Conservation (phyloP, 352 stramenopile species). For the Thalassiosira mediterranea region DNA sequence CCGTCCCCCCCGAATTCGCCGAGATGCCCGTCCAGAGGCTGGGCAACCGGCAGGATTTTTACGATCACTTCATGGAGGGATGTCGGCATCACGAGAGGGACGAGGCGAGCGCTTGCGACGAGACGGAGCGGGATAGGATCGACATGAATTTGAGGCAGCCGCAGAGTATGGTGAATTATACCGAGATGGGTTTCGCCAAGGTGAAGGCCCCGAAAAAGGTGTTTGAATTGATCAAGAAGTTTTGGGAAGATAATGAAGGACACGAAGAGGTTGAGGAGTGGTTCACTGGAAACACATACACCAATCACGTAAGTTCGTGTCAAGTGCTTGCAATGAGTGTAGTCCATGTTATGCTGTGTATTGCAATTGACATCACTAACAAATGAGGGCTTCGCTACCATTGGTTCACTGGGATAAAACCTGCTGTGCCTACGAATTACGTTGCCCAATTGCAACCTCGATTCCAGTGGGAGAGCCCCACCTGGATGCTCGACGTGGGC, state of each 20-base stretch:
- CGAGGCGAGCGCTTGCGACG: conserved; percentile 43
- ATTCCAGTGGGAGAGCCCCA: conserved; percentile 79
- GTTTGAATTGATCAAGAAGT: conserved; percentile 56
- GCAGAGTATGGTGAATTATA: conserved; percentile 72
- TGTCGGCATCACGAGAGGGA: conserved; percentile 40
- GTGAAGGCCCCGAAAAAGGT: conserved; percentile 61
- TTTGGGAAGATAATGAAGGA: conserved; percentile 67
- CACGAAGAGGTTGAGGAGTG: conserved; percentile 73
- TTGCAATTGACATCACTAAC: no score
- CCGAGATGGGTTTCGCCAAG: conserved; percentile 76
- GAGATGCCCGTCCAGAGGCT: conserved; percentile 35
- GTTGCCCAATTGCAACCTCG: no score
- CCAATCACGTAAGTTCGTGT: conserved; percentile 46
- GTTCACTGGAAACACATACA: conserved; percentile 80
- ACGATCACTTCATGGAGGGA: conserved; percentile 74
- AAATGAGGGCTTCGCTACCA: no score
- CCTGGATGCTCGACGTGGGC: conserved; percentile 83
- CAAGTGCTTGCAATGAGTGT: no score
- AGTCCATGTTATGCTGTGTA: no score
- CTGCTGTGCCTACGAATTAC: no score
- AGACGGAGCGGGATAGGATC: conserved; percentile 62
- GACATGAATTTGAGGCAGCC: conserved; percentile 72
- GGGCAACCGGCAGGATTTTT: conserved; percentile 54
- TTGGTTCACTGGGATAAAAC: no score
- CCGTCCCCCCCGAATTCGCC: conserved; percentile 9